These are phyloP conservation scores for Coemansia biformis DNA, from an alignment of 192 early-diverging fungal species.

Conservation along the genomic window DNA sequence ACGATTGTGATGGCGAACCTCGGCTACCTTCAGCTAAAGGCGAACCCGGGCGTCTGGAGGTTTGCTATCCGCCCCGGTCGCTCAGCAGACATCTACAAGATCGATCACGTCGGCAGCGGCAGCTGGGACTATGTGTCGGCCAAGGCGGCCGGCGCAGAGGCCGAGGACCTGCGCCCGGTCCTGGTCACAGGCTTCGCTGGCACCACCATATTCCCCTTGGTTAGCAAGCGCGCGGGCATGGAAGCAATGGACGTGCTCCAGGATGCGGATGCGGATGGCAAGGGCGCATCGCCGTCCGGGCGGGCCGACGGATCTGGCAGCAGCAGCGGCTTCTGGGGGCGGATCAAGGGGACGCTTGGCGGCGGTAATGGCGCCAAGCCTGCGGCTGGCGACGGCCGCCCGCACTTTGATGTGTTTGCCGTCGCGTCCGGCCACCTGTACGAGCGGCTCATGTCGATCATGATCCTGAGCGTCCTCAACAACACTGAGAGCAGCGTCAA, in stretches of 20 bases:
- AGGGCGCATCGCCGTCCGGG: neutral
- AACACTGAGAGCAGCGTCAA: slow-evolving; percentile 87
- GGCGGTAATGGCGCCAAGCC: neutral
- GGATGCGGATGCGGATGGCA: slow-evolving; percentile 8
- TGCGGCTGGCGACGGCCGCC: slow-evolving; percentile 12
- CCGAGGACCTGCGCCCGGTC: slow-evolving; percentile 44
- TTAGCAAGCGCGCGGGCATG: slow-evolving; percentile 75
- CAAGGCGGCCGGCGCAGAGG: slow-evolving; percentile 9
- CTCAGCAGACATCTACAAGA: slow-evolving; percentile 70
- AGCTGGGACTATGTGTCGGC: slow-evolving; percentile 42
- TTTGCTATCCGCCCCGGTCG: slow-evolving; percentile 76
- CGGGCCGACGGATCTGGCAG: too few relatives aligned
- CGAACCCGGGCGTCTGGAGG: slow-evolving; percentile 84
- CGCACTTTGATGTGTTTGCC: slow-evolving; percentile 91
- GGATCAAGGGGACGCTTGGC: slow-evolving; percentile 27
- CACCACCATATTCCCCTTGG: slow-evolving; percentile 69
- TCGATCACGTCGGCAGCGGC: slow-evolving; percentile 46
- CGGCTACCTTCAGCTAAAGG: slow-evolving; percentile 95
- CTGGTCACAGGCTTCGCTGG: slow-evolving; percentile 78
- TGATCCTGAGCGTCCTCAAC: slow-evolving; percentile 89
- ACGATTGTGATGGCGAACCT: slow-evolving; percentile 99
- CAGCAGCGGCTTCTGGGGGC: slow-evolving; percentile 31
- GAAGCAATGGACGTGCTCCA: slow-evolving; percentile 70
- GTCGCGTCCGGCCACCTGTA: slow-evolving; percentile 98
- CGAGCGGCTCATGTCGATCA: slow-evolving; percentile 94